Percentiles rank a stretch among this genome's conserved stretches.
phyloP scores from a whole-genome alignment of 192 early-diverging fungal species.

The Umbelopsis sp. region DNA sequence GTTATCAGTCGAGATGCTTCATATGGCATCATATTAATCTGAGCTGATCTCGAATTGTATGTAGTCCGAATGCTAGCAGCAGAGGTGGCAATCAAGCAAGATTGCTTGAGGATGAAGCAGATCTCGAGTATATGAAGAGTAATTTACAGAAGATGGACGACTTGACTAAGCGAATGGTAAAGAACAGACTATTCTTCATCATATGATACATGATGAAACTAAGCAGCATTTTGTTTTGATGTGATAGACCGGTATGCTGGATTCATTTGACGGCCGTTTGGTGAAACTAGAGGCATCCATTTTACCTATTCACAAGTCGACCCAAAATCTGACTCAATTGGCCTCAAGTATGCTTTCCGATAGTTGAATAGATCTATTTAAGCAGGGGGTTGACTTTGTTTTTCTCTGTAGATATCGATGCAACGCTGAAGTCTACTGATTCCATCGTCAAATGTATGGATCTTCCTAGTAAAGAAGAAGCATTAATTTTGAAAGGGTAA shows the following conservation, averaged over 20 bases:
- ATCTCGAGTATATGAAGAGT: constrained; percentile 53
- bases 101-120: constrained; percentile 50
- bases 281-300: constrained; percentile 74
- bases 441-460: constrained; percentile 70
- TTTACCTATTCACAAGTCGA: constrained; percentile 78
- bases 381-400: not conserved
- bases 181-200: not conserved
- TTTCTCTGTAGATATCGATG: constrained; percentile 62
- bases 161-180: constrained; percentile 57
- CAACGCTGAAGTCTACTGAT: constrained; percentile 60
- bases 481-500: constrained; percentile 67
- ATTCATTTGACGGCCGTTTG: constrained; percentile 76
- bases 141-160: constrained; percentile 52
- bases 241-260: constrained; percentile 65
- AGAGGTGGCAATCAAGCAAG: constrained; percentile 23
- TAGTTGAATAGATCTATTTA: not conserved
- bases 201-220: not conserved
- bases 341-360: constrained; percentile 64
- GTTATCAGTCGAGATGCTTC: not conserved
- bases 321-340: constrained; percentile 70
- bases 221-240: not conserved
- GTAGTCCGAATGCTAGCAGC: not conserved
- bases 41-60: not conserved
- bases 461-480: constrained; percentile 67
- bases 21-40: not conserved